These are phyloP conservation scores for Leishmania martiniquensis DNA, from an alignment of 208 protist species.

Conservation along the genomic window DNA sequence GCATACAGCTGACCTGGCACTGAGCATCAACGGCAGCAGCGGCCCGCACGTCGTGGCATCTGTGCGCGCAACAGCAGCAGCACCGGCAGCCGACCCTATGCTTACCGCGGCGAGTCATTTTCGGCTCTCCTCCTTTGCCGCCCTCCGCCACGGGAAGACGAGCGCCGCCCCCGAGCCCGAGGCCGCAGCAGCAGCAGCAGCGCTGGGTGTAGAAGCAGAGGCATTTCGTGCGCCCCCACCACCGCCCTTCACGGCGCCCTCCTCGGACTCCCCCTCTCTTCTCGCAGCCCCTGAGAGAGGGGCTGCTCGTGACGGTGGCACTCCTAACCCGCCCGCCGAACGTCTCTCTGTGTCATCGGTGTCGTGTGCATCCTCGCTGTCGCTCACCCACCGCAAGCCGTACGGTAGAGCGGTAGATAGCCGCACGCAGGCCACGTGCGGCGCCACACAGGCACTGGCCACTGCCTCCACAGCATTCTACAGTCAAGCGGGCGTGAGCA, in stretches of 20 bases:
- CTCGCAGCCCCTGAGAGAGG: background rate
- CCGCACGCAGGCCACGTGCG: background rate
- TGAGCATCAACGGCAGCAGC: background rate
- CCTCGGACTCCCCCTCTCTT: background rate
- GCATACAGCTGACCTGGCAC: background rate
- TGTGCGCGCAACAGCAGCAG: too few species aligned
- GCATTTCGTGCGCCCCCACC: background rate
- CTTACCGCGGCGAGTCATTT: background rate
- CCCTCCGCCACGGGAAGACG: background rate
- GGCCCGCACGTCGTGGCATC: too few species aligned
- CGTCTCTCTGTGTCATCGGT: background rate
- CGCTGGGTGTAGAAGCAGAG: background rate
- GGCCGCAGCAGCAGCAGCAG: background rate
- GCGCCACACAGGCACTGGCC: background rate
- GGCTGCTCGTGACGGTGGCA: background rate
- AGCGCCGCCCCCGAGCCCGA: too few species aligned
- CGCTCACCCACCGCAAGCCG: conserved; percentile 2
- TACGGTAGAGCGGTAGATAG: background rate
- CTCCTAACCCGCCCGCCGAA: background rate
- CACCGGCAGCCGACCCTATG: background rate
- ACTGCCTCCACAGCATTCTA: background rate
- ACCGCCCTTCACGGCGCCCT: background rate
- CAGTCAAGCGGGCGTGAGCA: background rate
- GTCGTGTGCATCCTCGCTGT: background rate
- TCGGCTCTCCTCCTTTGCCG: background rate